Evolutionary conservation across 805 yeast species (phyloP), one percentile per base, ranked within the genome.

Genomic region (Blastobotrys terrestris): DNA sequence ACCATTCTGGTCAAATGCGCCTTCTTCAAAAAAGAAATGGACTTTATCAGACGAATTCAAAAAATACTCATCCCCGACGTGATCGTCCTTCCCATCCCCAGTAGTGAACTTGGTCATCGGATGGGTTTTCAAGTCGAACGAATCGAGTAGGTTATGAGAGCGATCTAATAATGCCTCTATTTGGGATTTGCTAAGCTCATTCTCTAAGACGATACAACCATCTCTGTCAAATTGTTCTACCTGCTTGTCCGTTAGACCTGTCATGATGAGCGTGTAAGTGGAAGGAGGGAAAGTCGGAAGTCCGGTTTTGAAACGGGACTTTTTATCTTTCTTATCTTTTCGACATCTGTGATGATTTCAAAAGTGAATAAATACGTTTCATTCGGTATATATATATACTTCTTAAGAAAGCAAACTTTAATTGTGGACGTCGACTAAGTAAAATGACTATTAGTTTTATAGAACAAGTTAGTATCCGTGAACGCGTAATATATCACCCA

Each of bases 51-150:
- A 75, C 1, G 90, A 83, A 20, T 78, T 74, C 26, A 87, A 66
- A 63, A 86, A 86, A 64, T 87, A 86, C 13, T 77, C 73, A 65
- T 87, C 91, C 1, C 92, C 91, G 44, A 86, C 75, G 63, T 85
- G 91, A 42, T 77, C 76, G 18, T 73, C 72, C 2, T 71, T 74
- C 13, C 72, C 77, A 0, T 49, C 55, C 13, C 57, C 77, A 1
- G 94, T 86, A 39, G 81, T 79, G 72, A 86, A 86, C 63, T 76
- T 78, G 8, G 91, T 85, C 63, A 77, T 63, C 14, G 95, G 92
- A 60, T 87, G 94, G 5, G 67, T 68, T 1, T 68, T 58, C 5
- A 82, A 58, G 57, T 83, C 83, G 48, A 86, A 74, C 4, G 73
- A 69, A 0, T 63, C 57, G 46, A 84, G 70, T 22, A 86, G 67